Base-by-base conservation (phyloP, 331 rosid genomes). In the Saraca asoca region DNA sequence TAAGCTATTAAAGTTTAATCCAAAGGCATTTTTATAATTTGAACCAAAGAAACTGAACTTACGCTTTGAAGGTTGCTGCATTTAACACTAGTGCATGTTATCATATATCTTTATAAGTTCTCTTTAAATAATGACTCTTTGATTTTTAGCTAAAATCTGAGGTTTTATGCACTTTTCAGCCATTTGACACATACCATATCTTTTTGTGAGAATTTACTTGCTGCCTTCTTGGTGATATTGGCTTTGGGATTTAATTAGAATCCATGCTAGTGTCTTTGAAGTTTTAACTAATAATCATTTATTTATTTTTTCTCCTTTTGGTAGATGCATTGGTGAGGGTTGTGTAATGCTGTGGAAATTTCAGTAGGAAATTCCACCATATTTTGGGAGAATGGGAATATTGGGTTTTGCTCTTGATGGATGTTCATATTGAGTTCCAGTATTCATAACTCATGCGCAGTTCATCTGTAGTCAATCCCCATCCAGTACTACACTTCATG, bases 241-340 rank as follows among this genome's bases (percentile, higher is more conserved):
- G n/a, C n/a, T n/a, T n/a, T n/a, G n/a, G n/a, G n/a, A n/a, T n/a
- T n/a, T n/a, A n/a, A n/a, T n/a, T n/a, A n/a, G n/a, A n/a, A n/a
- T n/a, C n/a, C n/a, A n/a, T n/a, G n/a, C n/a, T n/a, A n/a, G n/a
- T n/a, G n/a, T n/a, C n/a, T n/a, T n/a, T n/a, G n/a, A n/a, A n/a
- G n/a, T n/a, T n/a, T n/a, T n/a, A n/a, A n/a, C n/a, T n/a, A n/a
- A n/a, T n/a, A n/a, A n/a, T n/a, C n/a, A n/a, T n/a, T n/a, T n/a
- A n/a, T n/a, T n/a, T n/a, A n/a, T n/a, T n/a, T n/a, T n/a, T n/a
- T n/a, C n/a, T n/a, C n/a, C n/a, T n/a, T n/a, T 43, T 37, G n/a
- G 56, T 15, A 42, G 37, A 31, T 51, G 57, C 53, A 37, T 68
- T 53, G 14, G 12, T 53, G 8, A 51, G 13, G 75, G 44, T 60